Evolutionary conservation across 257 asterid genomes (phyloP), one percentile per base, ranked within the genome.

Genomic region (Plantago ovata): DNA sequence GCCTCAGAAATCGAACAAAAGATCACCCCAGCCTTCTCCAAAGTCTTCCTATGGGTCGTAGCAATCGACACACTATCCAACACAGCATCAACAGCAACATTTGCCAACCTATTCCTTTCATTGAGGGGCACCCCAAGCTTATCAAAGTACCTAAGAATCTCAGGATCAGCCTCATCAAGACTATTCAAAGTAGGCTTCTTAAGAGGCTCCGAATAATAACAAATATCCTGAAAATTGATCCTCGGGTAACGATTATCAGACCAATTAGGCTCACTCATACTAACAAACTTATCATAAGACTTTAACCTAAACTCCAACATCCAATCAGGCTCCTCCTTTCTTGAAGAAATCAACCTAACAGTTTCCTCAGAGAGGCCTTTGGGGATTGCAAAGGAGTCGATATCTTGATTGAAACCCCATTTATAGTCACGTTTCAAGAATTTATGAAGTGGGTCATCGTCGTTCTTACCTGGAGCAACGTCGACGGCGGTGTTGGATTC

Each of bases 1-100:
- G 98, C 98, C 71, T 93, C 98, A 0, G 98, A 93, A 40, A 93
- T 93, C 1, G 98, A 84, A 79, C 98, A 89, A 57, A 93, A 93
- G 19, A 93, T 89, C 8, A 93, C 97, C 7, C 98, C 98, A 0
- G 98, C 19, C 61, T 93, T 83, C 73, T 76, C 89, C 61, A 93
- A 53, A 10, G 94, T 89, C 72, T 86, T 73, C 56, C 97, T 80
- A 67, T 88, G 98, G 9, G 96, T 85, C 10, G 98, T 92, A 5
- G 96, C 96, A 52, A 92, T 88, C 3, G 96, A 88, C n/a, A 84
- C 95, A 28, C 98, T 88, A 56, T 92, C 98, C 19, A 92, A 77
- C 53, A 92, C 98, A 6, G 94, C 98, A 69, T 93, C 98, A 10
- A 89, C 96, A 0, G 98, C 98, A 0, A 93, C 97, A 61, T 93